A percentile compares a stretch with the other conserved stretches of the same genome.
These are phyloP conservation scores for Epicoccum sorghinum DNA, from an alignment of 2,329 filamentous ascomycete genomes.

Conservation along the genomic window DNA sequence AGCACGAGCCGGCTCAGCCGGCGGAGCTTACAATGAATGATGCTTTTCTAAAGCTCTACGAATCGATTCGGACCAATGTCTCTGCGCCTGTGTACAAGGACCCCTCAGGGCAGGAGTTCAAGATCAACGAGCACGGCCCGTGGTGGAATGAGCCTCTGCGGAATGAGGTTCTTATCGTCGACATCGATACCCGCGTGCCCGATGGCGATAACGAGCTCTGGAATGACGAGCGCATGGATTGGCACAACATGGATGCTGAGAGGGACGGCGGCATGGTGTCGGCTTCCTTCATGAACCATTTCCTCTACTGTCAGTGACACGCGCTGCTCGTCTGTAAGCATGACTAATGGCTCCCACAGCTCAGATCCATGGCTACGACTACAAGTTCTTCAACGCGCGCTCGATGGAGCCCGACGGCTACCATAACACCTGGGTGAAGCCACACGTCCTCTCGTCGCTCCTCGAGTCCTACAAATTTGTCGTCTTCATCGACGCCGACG, in stretches of 20 bases:
- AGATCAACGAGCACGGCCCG: slow-evolving; percentile 22
- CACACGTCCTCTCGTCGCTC: slow-evolving; percentile 48
- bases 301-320: slow-evolving; percentile 38
- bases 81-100: slow-evolving; percentile 18
- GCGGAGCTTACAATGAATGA: slow-evolving; percentile 9
- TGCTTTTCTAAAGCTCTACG: slow-evolving; percentile 16
- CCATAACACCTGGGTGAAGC: slow-evolving; percentile 53
- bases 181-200: slow-evolving; percentile 39
- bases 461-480: slow-evolving; percentile 52
- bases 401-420: slow-evolving; percentile 39
- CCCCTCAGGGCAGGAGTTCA: slow-evolving; percentile 13
- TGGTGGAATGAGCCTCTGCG: slow-evolving; percentile 34
- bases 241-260: slow-evolving; percentile 23
- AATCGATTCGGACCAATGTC: slow-evolving; percentile 20
- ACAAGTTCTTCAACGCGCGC: slow-evolving; percentile 51
- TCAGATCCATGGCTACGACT: slow-evolving; percentile 52
- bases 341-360: slow-evolving; percentile 19
- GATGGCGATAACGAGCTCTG: slow-evolving; percentile 29
- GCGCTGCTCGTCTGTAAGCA: slow-evolving; percentile 18
- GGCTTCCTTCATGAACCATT: slow-evolving; percentile 50
- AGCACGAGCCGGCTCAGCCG: slow-evolving; percentile 4
- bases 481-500: slow-evolving; percentile 55
- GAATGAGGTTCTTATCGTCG: slow-evolving; percentile 35
- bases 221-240: slow-evolving; percentile 29
- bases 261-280: slow-evolving; percentile 42